Evolutionary conservation across 805 yeast species (phyloP), one percentile per base, ranked within the genome.

Genomic region (Yamadazyma takamatsuzukensis): DNA sequence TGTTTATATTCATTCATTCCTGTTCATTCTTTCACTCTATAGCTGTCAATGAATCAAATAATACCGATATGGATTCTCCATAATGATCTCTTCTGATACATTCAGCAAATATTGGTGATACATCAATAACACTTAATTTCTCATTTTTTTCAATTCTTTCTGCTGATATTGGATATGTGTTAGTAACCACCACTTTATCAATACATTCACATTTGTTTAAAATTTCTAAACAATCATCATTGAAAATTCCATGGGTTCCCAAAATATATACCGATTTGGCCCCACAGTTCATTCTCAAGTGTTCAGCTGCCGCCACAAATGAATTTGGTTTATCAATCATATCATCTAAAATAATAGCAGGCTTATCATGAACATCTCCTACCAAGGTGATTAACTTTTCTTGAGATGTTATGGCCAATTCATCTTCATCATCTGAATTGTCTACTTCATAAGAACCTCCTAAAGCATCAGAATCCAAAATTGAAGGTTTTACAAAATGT

Each of bases 61-160:
- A 67, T 14, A 89, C 95, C 25, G 96, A 85, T 41, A 90, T 89
- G 49, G 94, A 83, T 68, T 90, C 97, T 58, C 98, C 99, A 51
- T 90, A 89, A 60, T 93, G 99, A 56, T 93, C 96, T 68, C 99
- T 83, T 67, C 99, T 81, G 41, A 93, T 90, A 62, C 97, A 93
- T 68, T 93, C 99, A 21, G 97, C 97, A 54, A 93, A 84, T 33
- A 93, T 88, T 13, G 95, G 83, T 40, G 96, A 83, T 30, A 93
- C 94, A 53, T 93, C 98, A 49, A 93, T 88, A 30, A 87, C 83
- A 11, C 78, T 79, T 48, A 93, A 70, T 60, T 93, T 93, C 38
- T 76, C 66, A 42, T 80, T 71, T 30, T 68, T 70, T 33, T 67
- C 70, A 19, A 74, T 61, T 46, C 74, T 70, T 38, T 76, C 82